Evolutionary conservation across 371 early-diverging fungal species (phyloP).

Genomic region (Actinomortierella ambigua): DNA sequence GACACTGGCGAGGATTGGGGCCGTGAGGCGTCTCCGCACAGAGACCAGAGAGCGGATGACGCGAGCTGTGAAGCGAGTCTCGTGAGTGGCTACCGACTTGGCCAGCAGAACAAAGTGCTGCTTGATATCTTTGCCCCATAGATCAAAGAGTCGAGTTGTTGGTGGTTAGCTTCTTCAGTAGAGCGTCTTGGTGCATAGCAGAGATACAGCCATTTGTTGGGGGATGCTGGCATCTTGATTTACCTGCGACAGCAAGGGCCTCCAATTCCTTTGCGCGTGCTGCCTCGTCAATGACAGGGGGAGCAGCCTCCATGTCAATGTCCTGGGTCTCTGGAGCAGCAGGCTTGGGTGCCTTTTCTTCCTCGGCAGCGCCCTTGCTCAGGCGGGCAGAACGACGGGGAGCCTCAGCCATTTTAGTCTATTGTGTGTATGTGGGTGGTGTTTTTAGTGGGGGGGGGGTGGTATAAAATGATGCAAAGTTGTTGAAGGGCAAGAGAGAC

Average conservation of each 20-base stretch:
- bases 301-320: conserved; percentile 36
- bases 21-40: conserved; percentile 78
- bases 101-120: conserved; percentile 82
- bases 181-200: too few species aligned
- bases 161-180: background rate
- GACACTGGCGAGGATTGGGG: conserved; percentile 66
- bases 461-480: too few species aligned
- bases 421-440: too few species aligned
- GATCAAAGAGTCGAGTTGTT: too few species aligned
- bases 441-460: too few species aligned
- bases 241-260: conserved; percentile 41
- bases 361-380: conserved; percentile 44
- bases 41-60: conserved; percentile 83
- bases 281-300: conserved; percentile 2
- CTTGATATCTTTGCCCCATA: conserved; percentile 73
- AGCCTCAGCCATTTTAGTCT: conserved; percentile 33
- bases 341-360: conserved; percentile 33
- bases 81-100: conserved; percentile 81
- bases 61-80: conserved; percentile 87
- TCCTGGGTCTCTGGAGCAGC: conserved; percentile 26
- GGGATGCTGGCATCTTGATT: too few species aligned
- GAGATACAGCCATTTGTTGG: too few species aligned
- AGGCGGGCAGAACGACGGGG: conserved; percentile 45
- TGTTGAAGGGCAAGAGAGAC: too few species aligned
- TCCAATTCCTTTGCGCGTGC: conserved; percentile 36